Evolutionary conservation across 2,329 filamentous ascomycete genomes (phyloP).

Genomic region (Dactylonectria estremocensis): DNA sequence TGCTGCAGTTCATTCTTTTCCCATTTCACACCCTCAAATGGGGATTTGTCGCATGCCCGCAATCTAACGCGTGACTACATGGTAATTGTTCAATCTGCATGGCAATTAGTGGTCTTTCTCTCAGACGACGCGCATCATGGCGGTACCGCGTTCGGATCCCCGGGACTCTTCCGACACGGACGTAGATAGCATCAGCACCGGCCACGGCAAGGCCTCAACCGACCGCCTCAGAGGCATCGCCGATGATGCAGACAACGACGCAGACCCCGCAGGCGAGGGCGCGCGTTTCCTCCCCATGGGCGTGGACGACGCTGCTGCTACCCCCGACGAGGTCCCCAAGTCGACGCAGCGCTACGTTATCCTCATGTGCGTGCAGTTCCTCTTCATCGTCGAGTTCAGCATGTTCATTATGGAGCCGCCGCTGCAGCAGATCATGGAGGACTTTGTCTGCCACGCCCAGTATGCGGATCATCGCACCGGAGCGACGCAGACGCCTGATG

Average conservation of each 20-base stretch:
- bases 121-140: neutral
- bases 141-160: neutral
- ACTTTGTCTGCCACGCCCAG: slow-evolving; percentile 65
- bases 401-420: slow-evolving; percentile 59
- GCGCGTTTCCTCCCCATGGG: neutral
- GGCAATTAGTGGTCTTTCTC: too few relatives aligned
- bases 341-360: slow-evolving; percentile 49
- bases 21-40: neutral
- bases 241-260: neutral
- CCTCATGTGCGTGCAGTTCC: slow-evolving; percentile 53
- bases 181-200: neutral
- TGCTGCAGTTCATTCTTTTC: neutral
- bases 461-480: slow-evolving; percentile 58
- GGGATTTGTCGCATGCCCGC: neutral
- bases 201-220: neutral
- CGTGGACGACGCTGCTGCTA: neutral
- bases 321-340: slow-evolving; percentile 36
- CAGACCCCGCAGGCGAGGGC: neutral
- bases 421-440: slow-evolving; percentile 65
- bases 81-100: neutral
- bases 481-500: slow-evolving; percentile 52
- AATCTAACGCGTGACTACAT: neutral
- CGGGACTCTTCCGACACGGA: neutral
- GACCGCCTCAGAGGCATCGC: neutral
- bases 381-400: slow-evolving; percentile 63